Evolutionary conservation across 1,284 basidiomycete genomes (phyloP), one percentile per base, ranked within the genome.

Genomic region (Trichosporon coremiiforme): DNA sequence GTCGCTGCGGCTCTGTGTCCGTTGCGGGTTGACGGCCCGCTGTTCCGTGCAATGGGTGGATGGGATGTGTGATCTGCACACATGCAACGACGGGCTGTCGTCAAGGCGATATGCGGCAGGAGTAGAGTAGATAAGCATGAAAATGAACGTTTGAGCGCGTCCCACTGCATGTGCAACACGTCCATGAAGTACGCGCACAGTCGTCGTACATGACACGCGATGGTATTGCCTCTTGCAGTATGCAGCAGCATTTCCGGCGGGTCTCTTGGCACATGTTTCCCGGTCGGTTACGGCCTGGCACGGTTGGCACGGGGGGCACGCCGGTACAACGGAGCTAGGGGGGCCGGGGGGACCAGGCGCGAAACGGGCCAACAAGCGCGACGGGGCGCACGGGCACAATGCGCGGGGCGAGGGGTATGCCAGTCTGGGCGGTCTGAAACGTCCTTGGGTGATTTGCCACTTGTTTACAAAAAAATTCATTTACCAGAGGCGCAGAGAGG

Each of bases 391-490:
- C 25, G 25, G 25, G 25, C 25, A 25, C 25, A 25, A 25, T 25
- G 25, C 25, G 25, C 25, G 25, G 25, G 25, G 25, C 25, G 25
- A 25, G 25, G 41, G 41, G 15, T n/a, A 38, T 38, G 13, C 36
- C 36, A 38, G 3, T 13, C 9, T 13, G 15, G 41, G 41, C 41
- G 41, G 17, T 53, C 22, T 53, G 50, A 53, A 53, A 53, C 50
- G 25, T 8, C 12, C 22, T 53, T 53, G 50, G 10, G 50, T 20
- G 50, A 53, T 53, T 53, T 53, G 50, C 50, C 22, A 53, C 50
- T 53, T 53, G 50, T 53, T 53, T 53, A 53, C 50, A 53, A 53
- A 53, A 20, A 53, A 53, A 20, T 53, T 53, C 50, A 25, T 12
- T 53, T n/a, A 25, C 25, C 25, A 25, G 25, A 25, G 25, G 25